Percentiles rank a stretch among this genome's conserved stretches.
phyloP scores from a whole-genome alignment of 2,329 filamentous ascomycete genomes.

The Coniella vitis region DNA sequence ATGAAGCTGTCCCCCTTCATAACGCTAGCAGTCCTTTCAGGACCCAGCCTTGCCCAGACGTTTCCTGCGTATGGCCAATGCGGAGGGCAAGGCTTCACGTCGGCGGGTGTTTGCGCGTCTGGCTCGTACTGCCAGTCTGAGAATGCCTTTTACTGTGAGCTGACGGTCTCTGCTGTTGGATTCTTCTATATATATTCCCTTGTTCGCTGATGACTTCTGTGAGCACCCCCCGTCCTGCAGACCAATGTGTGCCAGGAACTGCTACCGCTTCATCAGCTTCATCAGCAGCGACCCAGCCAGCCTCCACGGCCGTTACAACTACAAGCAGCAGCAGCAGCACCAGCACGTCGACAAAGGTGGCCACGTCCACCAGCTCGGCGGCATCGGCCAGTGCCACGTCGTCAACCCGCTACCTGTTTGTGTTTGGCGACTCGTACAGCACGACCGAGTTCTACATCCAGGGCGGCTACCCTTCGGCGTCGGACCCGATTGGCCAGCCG shows the following conservation, averaged over 20 bases:
- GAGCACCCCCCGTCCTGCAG: background rate
- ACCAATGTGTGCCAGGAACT: constrained; percentile 6
- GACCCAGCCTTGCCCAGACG: background rate
- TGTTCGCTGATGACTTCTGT: background rate
- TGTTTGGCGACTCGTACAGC: constrained; percentile 8
- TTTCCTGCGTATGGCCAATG: constrained; percentile 6
- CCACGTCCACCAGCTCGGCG: background rate
- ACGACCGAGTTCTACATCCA: constrained; percentile 8
- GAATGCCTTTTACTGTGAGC: background rate
- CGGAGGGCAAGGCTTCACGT: background rate
- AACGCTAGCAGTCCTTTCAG: background rate
- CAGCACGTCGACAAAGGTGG: background rate
- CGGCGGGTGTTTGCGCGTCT: constrained; percentile 3
- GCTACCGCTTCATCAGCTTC: background rate
- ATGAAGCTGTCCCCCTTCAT: background rate
- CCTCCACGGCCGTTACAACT: background rate
- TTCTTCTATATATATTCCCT: background rate
- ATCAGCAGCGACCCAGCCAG: background rate
- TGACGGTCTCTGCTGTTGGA: too few species aligned
- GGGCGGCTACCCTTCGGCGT: constrained; percentile 9
- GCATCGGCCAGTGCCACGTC: background rate
- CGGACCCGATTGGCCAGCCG: constrained; percentile 5
- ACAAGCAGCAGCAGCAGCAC: background rate
- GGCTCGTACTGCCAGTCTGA: constrained; percentile 7
- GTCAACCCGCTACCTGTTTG: constrained; percentile 1